A percentile compares a stretch with the other conserved stretches of the same genome.
Conservation (phyloP, 495 filamentous ascomycete genomes). For the Penicillium canescens region DNA sequence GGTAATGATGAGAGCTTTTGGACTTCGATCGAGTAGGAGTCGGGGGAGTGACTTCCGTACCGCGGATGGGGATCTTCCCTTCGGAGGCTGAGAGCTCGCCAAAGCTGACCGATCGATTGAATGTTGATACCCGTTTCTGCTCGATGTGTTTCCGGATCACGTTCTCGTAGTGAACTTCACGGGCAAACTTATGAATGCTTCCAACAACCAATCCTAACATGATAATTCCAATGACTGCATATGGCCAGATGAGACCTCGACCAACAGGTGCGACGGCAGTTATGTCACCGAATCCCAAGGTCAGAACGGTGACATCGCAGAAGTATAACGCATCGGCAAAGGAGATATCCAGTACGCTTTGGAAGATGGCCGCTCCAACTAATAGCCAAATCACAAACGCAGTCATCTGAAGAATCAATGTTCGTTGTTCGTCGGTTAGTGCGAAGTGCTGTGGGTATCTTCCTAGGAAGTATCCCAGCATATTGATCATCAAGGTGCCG, state of each 20-base stretch:
- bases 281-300: conserved; percentile 66
- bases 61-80: neutral
- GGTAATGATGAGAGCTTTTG: conserved; percentile 9
- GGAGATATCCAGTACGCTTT: conserved; percentile 42
- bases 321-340: conserved; percentile 64
- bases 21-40: conserved; percentile 3
- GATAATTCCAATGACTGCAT: conserved; percentile 80
- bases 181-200: conserved; percentile 72
- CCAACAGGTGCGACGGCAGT: conserved; percentile 48
- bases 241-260: conserved; percentile 74
- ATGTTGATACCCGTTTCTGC: conserved; percentile 54
- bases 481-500: conserved; percentile 69
- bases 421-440: conserved; percentile 71
- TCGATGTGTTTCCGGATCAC: conserved; percentile 65
- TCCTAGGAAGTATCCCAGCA: conserved; percentile 74
- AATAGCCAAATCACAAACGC: conserved; percentile 63
- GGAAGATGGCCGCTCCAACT: conserved; percentile 60
- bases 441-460: conserved; percentile 77
- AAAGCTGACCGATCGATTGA: conserved; percentile 53
- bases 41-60: conserved; percentile 1
- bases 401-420: conserved; percentile 65
- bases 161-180: conserved; percentile 64
- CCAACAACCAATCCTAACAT: conserved; percentile 85
- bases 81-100: conserved; percentile 6
- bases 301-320: conserved; percentile 64